Conservation (phyloP, 129 eudicot species). For the Tanacetum coccineum region DNA sequence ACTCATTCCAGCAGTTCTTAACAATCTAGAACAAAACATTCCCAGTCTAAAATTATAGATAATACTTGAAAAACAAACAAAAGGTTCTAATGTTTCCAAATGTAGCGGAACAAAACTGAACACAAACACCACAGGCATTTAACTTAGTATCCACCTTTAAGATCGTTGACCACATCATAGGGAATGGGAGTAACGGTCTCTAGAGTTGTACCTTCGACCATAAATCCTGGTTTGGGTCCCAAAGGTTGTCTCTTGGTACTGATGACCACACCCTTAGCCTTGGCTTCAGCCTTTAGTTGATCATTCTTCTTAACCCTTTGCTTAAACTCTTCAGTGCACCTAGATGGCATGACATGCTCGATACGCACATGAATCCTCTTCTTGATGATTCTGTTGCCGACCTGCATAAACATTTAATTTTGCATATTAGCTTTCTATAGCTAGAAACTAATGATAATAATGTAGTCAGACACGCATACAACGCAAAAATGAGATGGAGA, state of each 20-base stretch:
- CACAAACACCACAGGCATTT: neutral
- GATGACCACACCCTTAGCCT: slow-evolving; percentile 67
- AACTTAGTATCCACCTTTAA: slow-evolving; percentile 82
- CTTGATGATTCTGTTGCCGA: slow-evolving; percentile 66
- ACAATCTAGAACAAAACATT: slow-evolving; percentile 19
- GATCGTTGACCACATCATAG: slow-evolving; percentile 90
- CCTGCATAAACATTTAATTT: slow-evolving; percentile 32
- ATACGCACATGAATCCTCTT: slow-evolving; percentile 89
- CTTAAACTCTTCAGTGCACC: slow-evolving; percentile 79
- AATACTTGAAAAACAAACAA: neutral
- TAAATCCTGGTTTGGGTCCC: slow-evolving; percentile 90
- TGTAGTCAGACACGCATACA: too few species aligned
- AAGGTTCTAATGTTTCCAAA: slow-evolving; percentile 21
- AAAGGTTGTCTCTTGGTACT: slow-evolving; percentile 85
- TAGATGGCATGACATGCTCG: slow-evolving; percentile 79
- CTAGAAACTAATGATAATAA: too few species aligned
- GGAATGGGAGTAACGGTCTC: slow-evolving; percentile 96
- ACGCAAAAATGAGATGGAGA: too few species aligned
- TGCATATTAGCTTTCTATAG: too few species aligned
- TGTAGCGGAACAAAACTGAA: slow-evolving; percentile 29
- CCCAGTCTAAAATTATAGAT: slow-evolving; percentile 15
- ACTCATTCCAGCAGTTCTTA: neutral
- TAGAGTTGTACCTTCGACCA: slow-evolving; percentile 80
- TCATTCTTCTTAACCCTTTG: slow-evolving; percentile 69
- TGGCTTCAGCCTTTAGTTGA: slow-evolving; percentile 74